Base-by-base conservation (phyloP, 225 moss, liverwort and hornwort species). In the Neckera pumila region DNA sequence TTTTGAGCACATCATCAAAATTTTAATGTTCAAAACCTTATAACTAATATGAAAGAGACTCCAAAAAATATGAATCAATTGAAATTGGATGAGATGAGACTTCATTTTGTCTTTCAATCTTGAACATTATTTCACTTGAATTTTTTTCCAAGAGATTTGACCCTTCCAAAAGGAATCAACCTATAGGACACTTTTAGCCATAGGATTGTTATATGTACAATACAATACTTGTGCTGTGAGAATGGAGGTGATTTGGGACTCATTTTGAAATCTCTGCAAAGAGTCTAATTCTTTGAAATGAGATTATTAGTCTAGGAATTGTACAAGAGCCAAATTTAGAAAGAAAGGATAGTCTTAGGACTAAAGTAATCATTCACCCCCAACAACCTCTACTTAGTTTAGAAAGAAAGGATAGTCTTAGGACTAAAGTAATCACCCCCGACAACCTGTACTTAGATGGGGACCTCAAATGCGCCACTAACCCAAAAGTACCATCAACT, bases 401-500 rank as follows among this genome's bases (percentile, higher is more conserved):
- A 27, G 5, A 72, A 43, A 72, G 5, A 43, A 72, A 27, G 0
- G 10, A 43, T 9, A 43, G 1, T 72, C 22, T 2, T 17, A 28
- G 2, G 6, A 28, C 9, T 3, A 25, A 26, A 42, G 2, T 72
- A 27, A 42, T 3, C 1, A 43, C 43, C 16, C 43, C 0, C 27
- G 1, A 17, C 72, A 72, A 72, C 43, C 5, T 43, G 17, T 26
- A 69, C 6, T 66, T 20, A 20, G 36, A 3, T 10, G 1, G 36
- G 19, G 10, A 65, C 34, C 10, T 5, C 3, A 1, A 65, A 65
- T n/a, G 6, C 1, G 0, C 21, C 21, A n/a, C 3, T 12, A 1
- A n/a, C 6, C 21, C 6, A 3, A 21, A 4, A n/a, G 4, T 1
- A 6, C n/a, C 67, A 67, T n/a, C 21, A 1, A 67, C 12, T 67